Conservation (phyloP, 2,329 filamentous ascomycete genomes). For the Fusarium sp. region DNA sequence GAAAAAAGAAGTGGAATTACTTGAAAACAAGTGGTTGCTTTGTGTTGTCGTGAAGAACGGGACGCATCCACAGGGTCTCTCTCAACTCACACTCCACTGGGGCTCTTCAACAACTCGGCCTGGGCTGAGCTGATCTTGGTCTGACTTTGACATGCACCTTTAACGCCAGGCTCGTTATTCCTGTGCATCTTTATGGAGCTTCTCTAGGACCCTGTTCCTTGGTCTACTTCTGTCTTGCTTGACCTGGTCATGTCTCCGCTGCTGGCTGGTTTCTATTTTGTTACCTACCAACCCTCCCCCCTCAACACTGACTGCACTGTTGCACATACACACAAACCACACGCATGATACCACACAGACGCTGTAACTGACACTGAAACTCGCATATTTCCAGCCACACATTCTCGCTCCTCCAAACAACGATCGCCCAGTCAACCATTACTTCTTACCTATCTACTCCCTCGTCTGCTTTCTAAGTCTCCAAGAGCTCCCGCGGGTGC, state of each 20-base stretch:
- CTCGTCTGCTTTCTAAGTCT: constrained; percentile 34
- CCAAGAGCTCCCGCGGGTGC: constrained; percentile 42
- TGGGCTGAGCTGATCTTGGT: constrained; percentile 30
- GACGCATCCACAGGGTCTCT: constrained; percentile 23
- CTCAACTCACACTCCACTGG: constrained; percentile 37
- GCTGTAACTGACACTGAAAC: constrained; percentile 40
- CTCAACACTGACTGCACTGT: constrained; percentile 26
- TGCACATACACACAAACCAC: constrained; percentile 34
- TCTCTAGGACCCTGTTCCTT: constrained; percentile 22
- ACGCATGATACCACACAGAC: constrained; percentile 33
- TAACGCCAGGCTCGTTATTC: constrained; percentile 18
- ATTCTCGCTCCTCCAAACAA: constrained; percentile 14
- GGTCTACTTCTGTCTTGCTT: constrained; percentile 20
- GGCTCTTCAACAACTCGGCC: constrained; percentile 13
- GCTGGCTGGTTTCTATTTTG: constrained; percentile 19
- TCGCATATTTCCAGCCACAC: constrained; percentile 44
- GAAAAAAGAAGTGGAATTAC: constrained; percentile 20
- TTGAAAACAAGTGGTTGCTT: constrained; percentile 17
- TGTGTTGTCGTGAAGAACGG: constrained; percentile 22
- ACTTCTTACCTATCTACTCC: constrained; percentile 16
- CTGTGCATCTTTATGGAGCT: constrained; percentile 27
- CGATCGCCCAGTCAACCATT: constrained; percentile 18
- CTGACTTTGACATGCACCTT: constrained; percentile 33
- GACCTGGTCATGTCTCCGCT: constrained; percentile 19
- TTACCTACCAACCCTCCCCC: constrained; percentile 29